Percentiles rank a stretch among this genome's conserved stretches.
Evolutionary conservation across 176 grass and related monocot genomes (phyloP).

Genomic region (Musa itinerans): DNA sequence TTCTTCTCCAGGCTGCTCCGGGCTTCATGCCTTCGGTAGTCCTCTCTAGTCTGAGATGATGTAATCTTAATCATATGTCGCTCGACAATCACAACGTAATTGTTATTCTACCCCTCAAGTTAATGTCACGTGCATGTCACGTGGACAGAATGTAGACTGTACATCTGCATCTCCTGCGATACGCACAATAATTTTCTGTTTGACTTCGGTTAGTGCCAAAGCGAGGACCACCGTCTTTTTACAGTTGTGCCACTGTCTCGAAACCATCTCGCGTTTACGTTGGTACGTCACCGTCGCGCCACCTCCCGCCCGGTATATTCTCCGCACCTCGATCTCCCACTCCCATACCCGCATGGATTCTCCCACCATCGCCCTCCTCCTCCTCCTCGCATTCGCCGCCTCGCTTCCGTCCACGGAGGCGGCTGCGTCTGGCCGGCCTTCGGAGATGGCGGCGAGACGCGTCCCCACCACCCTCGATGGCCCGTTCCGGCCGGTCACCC

Average conservation of each 20-base stretch:
- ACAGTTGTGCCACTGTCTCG: too few relatives aligned
- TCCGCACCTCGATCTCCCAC: neutral
- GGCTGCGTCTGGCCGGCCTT: neutral
- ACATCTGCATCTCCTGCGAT: too few relatives aligned
- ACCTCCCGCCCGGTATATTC: neutral
- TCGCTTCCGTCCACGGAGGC: neutral
- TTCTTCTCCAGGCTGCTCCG: slow-evolving; percentile 23
- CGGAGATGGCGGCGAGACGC: slow-evolving; percentile 1
- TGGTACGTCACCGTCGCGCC: neutral
- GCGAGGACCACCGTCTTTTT: too few relatives aligned
- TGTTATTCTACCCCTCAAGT: too few relatives aligned
- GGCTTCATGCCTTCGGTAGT: slow-evolving; percentile 54
- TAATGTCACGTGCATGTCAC: too few relatives aligned
- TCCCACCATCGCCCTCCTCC: neutral
- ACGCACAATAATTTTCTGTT: too few relatives aligned
- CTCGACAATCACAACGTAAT: too few relatives aligned
- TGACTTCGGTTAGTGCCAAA: too few relatives aligned
- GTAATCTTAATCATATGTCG: neutral
- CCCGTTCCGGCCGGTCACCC: slow-evolving; percentile 52
- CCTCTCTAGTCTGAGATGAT: slow-evolving; percentile 23
- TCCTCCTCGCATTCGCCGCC: slow-evolving; percentile 2
- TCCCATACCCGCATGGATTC: neutral
- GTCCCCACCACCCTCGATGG: slow-evolving; percentile 81
- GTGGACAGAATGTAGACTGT: too few relatives aligned
- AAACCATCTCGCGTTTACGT: neutral